A percentile compares a stretch with the other conserved stretches of the same genome.
phyloP scores from a whole-genome alignment of 1,284 basidiomycete genomes.

The Cryptococcus hybrid region DNA sequence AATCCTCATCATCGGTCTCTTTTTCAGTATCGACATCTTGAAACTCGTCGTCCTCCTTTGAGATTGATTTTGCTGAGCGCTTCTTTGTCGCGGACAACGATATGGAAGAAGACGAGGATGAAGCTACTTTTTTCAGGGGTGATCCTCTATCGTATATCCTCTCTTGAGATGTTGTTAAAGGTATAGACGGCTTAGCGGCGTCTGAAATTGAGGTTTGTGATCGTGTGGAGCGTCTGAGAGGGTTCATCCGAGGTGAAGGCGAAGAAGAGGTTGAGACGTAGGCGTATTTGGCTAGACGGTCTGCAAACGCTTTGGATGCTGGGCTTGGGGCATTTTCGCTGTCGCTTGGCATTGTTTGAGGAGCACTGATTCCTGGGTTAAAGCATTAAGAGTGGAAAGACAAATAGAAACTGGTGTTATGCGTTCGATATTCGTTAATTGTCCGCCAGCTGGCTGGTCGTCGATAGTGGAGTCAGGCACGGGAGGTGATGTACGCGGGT shows the following conservation, averaged over 20 bases:
- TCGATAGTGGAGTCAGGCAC: too few relatives aligned
- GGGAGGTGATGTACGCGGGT: too few relatives aligned
- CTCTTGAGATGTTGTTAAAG: background rate
- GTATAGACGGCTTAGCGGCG: background rate
- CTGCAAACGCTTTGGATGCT: constrained; percentile 22
- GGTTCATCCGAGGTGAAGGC: background rate
- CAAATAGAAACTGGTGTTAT: too few relatives aligned
- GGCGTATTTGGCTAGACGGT: constrained; percentile 22
- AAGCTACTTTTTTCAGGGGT: background rate
- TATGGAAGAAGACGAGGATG: too few relatives aligned
- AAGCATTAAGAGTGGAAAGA: too few relatives aligned
- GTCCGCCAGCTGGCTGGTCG: too few relatives aligned
- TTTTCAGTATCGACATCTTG: background rate
- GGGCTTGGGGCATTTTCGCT: constrained; percentile 7
- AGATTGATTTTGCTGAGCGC: background rate
- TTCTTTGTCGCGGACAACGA: background rate
- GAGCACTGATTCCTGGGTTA: too few relatives aligned
- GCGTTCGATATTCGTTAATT: too few relatives aligned
- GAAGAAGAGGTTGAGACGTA: constrained; percentile 11
- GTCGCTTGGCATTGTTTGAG: background rate
- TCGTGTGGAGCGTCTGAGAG: background rate
- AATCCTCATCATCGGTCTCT: background rate
- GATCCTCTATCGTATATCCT: background rate
- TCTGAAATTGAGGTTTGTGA: background rate
- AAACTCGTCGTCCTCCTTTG: background rate